Evolutionary conservation across 2,329 filamentous ascomycete species (phyloP), one percentile per base, ranked within the genome.

Genomic region (Paraphaeosphaeria minitans): DNA sequence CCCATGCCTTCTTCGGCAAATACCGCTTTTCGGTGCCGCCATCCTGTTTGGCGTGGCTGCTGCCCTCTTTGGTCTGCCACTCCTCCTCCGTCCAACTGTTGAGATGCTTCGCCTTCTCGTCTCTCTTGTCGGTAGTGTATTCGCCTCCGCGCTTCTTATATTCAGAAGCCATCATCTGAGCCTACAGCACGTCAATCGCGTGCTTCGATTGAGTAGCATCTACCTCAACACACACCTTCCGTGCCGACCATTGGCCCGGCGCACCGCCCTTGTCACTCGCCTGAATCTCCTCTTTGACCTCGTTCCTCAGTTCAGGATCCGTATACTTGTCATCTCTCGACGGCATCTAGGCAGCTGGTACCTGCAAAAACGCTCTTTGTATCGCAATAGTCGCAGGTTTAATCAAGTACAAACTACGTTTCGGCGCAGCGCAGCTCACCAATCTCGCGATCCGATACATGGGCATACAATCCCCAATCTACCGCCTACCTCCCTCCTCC

Each of bases 61-160:
- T 75, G 0, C 80, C 80, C 48, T 82, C 80, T 57, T 81, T 82
- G 0, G 79, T 82, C 70, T 82, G 79, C 79, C 80, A 82, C 5
- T 82, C 77, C 55, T 82, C 81, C n/a, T 81, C 71, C 0, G 69
- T 74, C 80, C 81, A 83, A 19, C 81, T 73, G 6, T 75, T 73
- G 1, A 83, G 70, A 49, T 80, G 70, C 66, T 80, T 77, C 54
- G 82, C 79, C 4, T 75, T 75, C 24, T 80, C 70, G 58, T 80
- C 77, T 46, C 77, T 71, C 56, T 82, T 80, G 48, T 77, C 75
- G 3, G 77, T 81, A 7, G 73, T 82, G 66, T 83, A 82, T 27
- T 68, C 74, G 7, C 80, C 80, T 16, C 81, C 80, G 19, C 79
- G 78, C 56, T 79, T 80, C 67, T 82, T 82, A 65, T 82, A 82